Evolutionary conservation across 1,284 basidiomycete species (phyloP).

Genomic region (Pterula multifida): DNA sequence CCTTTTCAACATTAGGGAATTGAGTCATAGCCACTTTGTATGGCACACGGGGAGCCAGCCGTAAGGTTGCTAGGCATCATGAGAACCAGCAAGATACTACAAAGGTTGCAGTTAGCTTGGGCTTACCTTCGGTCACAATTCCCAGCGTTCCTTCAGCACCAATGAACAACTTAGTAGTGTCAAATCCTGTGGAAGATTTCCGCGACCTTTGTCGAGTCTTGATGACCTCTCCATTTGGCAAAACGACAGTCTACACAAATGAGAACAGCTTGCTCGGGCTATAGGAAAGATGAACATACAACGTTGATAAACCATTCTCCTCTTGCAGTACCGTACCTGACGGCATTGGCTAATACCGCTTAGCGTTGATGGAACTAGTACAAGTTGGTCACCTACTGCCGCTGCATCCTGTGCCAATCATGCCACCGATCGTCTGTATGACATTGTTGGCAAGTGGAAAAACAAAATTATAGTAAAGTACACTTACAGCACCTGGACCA

Average conservation of each 20-base stretch:
- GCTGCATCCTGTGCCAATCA: conserved; percentile 45
- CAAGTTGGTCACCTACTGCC: conserved; percentile 28
- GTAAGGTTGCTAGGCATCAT: conserved; percentile 71
- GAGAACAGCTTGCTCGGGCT: background rate
- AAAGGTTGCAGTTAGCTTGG: background rate
- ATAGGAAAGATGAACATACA: conserved; percentile 20
- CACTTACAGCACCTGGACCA: conserved; percentile 36
- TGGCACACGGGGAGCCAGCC: conserved; percentile 67
- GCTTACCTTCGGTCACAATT: conserved; percentile 60
- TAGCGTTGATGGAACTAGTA: conserved; percentile 1
- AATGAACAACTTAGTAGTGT: conserved; percentile 72
- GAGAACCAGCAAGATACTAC: background rate
- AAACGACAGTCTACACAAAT: conserved; percentile 57
- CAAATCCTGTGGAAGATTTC: conserved; percentile 70
- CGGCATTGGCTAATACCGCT: conserved; percentile 53
- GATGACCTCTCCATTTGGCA: conserved; percentile 70
- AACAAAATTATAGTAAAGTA: conserved; percentile 2
- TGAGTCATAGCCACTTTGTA: conserved; percentile 66
- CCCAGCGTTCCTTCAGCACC: conserved; percentile 77
- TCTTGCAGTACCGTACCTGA: conserved; percentile 70
- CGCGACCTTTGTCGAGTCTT: conserved; percentile 63
- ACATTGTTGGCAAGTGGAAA: background rate
- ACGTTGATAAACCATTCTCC: conserved; percentile 64
- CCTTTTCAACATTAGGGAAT: conserved; percentile 48
- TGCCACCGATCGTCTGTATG: conserved; percentile 40